phyloP scores from a whole-genome alignment of 2,329 filamentous ascomycete genomes.

The Neocucurbitaria cava region DNA sequence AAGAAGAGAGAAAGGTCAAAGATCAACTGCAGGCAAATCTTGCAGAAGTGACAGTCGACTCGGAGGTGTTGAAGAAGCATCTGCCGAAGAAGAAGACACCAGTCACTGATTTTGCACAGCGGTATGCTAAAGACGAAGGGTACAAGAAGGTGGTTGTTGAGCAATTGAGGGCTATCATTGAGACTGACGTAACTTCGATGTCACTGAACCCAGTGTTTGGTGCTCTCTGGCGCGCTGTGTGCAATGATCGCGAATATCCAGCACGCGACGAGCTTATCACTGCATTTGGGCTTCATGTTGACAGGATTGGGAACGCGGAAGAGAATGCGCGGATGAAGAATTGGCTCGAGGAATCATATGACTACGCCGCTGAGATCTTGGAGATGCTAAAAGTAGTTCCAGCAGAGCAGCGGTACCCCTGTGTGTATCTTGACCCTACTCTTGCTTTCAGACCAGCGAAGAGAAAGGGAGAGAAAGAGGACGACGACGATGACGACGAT shows the following conservation, averaged over 20 bases:
- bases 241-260: conserved; percentile 54
- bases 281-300: conserved; percentile 53
- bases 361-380: conserved; percentile 55
- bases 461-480: conserved; percentile 10
- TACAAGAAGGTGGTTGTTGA: conserved; percentile 52
- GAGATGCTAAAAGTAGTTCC: conserved; percentile 49
- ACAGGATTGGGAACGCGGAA: conserved; percentile 39
- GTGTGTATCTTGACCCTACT: conserved; percentile 60
- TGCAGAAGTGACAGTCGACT: conserved; percentile 17
- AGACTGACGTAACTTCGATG: conserved; percentile 53
- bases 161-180: conserved; percentile 55
- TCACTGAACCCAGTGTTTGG: conserved; percentile 61
- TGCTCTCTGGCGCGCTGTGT: conserved; percentile 58
- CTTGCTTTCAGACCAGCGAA: conserved; percentile 27
- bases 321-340: conserved; percentile 52
- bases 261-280: conserved; percentile 52
- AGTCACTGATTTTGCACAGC: conserved; percentile 38
- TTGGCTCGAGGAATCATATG: conserved; percentile 62
- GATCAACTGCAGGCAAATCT: conserved; percentile 19
- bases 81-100: conserved; percentile 44
- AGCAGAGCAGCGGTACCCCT: conserved; percentile 52
- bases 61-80: conserved; percentile 31
- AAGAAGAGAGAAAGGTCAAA: conserved; percentile 2
- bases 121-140: conserved; percentile 48
- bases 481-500: conserved; percentile 26